phyloP scores from a whole-genome alignment of 2,329 filamentous ascomycete species.

The Moelleriella libera region DNA sequence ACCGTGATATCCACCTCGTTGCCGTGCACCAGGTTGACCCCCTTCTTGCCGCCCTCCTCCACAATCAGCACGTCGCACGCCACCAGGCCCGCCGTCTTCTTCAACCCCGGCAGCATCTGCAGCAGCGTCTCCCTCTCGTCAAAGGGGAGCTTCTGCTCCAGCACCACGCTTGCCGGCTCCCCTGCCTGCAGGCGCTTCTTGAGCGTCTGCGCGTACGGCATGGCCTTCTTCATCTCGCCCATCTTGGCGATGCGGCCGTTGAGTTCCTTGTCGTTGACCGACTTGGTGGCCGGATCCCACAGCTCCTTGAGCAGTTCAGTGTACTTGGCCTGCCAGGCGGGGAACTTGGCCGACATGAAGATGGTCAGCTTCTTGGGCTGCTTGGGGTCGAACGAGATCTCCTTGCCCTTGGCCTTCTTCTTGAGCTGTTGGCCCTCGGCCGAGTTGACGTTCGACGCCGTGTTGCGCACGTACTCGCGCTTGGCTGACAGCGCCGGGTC shows the following conservation, averaged over 20 bases:
- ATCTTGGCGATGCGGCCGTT: slow-evolving; percentile 68
- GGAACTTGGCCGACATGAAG: slow-evolving; percentile 67
- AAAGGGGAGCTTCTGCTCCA: slow-evolving; percentile 76
- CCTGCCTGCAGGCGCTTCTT: slow-evolving; percentile 71
- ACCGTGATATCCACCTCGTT: slow-evolving; percentile 42
- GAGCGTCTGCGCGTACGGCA: slow-evolving; percentile 84
- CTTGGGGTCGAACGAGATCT: slow-evolving; percentile 71
- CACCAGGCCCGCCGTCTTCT: slow-evolving; percentile 56
- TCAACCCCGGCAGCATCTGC: slow-evolving; percentile 68
- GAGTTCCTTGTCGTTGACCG: slow-evolving; percentile 67
- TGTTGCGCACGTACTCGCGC: slow-evolving; percentile 65
- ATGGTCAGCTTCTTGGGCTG: slow-evolving; percentile 86
- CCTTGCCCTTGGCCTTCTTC: slow-evolving; percentile 88
- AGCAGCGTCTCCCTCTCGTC: slow-evolving; percentile 64
- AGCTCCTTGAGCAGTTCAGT: slow-evolving; percentile 63
- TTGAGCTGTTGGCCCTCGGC: slow-evolving; percentile 74
- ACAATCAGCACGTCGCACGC: slow-evolving; percentile 61
- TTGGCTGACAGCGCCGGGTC: slow-evolving; percentile 60
- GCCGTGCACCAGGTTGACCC: slow-evolving; percentile 36
- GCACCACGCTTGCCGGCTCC: slow-evolving; percentile 51
- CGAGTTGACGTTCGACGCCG: slow-evolving; percentile 61
- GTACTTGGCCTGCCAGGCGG: slow-evolving; percentile 84
- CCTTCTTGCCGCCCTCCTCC: slow-evolving; percentile 54
- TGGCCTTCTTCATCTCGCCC: slow-evolving; percentile 89
- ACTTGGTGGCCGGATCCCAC: slow-evolving; percentile 47